These are phyloP conservation scores for Fomitopsis palustris DNA, from an alignment of 1,284 basidiomycete genomes.

Conservation along the genomic window DNA sequence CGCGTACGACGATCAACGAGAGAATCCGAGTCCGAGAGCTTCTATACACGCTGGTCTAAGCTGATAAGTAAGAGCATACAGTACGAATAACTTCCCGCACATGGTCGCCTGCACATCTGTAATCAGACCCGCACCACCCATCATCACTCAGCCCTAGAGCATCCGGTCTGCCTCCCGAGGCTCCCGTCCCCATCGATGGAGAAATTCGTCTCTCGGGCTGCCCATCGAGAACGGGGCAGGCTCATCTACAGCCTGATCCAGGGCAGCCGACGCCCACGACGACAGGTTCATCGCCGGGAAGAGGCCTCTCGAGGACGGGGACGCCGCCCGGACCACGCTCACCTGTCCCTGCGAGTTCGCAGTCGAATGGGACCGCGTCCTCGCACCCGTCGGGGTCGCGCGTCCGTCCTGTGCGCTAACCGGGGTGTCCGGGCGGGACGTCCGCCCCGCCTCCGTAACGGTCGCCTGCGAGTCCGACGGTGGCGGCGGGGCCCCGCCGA, in stretches of 20 bases:
- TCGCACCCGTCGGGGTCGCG: constrained; percentile 9
- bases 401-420: constrained; percentile 8
- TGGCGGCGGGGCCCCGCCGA: constrained; percentile 15
- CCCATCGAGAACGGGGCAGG: constrained; percentile 13
- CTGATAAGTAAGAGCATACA: not conserved
- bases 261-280: constrained; percentile 24
- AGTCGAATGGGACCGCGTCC: constrained; percentile 10
- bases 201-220: constrained; percentile 22
- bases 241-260: constrained; percentile 8
- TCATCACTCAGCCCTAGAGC: too few species aligned
- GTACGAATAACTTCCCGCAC: not conserved
- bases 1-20: not conserved
- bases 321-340: constrained; percentile 11
- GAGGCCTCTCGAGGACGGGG: constrained; percentile 15
- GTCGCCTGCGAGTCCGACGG: constrained; percentile 5
- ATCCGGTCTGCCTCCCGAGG: not conserved
- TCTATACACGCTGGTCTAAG: not conserved
- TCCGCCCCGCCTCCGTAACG: not conserved
- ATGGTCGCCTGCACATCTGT: not conserved
- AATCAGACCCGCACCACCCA: too few species aligned
- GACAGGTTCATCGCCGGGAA: constrained; percentile 24
- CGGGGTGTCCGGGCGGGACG: constrained; percentile 14
- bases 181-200: constrained; percentile 18
- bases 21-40: not conserved
- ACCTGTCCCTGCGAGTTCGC: not conserved